Conservation (phyloP, 257 asterid genomes). For the Solanum sparsipilum region DNA sequence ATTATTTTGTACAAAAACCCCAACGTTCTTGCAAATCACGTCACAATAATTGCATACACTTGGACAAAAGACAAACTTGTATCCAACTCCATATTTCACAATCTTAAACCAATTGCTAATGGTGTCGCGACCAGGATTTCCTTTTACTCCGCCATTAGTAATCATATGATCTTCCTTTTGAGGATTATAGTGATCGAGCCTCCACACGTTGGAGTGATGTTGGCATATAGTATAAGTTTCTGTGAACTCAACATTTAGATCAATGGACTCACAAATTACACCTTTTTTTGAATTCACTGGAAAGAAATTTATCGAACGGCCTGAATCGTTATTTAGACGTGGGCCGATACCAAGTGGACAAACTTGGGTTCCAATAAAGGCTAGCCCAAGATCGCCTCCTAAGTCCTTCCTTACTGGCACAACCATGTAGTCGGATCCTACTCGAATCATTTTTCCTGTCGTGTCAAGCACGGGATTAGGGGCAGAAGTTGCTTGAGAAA, state of each 20-base stretch:
- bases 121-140: not conserved
- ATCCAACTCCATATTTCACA: not conserved
- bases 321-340: not conserved
- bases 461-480: not conserved
- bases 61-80: not conserved
- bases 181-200: not conserved
- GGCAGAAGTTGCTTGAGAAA: not conserved
- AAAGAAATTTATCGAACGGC: not conserved
- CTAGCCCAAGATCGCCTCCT: not conserved
- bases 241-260: not conserved
- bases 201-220: not conserved
- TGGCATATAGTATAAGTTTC: not conserved
- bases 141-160: not conserved
- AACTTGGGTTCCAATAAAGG: not conserved
- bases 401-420: not conserved
- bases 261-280: not conserved
- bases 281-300: not conserved
- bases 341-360: not conserved
- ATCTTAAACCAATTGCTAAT: not conserved
- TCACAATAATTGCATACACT: slow-evolving; percentile 1
- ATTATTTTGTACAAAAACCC: not conserved
- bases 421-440: not conserved
- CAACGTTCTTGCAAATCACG: not conserved
- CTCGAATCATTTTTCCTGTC: not conserved
- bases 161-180: not conserved